Conservation (phyloP, 768 basidiomycete genomes). For the Ramaria sp. region DNA sequence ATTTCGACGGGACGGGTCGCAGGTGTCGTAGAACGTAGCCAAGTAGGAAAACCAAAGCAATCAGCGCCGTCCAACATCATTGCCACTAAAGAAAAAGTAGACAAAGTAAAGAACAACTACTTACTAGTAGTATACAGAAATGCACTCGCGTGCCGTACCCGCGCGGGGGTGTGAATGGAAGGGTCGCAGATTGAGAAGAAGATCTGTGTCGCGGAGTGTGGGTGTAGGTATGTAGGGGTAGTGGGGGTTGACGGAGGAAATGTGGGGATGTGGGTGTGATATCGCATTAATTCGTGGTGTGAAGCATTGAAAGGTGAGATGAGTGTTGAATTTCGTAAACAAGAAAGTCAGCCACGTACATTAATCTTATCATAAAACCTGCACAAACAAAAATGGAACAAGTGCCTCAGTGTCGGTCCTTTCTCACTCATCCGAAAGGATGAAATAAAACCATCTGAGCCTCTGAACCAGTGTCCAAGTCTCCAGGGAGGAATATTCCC, state of each 20-base stretch:
- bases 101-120: background rate
- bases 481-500: background rate
- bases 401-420: too few relatives aligned
- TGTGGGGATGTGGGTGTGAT: background rate
- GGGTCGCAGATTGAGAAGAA: slow-evolving; percentile 37
- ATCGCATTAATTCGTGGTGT: background rate
- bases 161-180: slow-evolving; percentile 41
- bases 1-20: background rate
- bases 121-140: slow-evolving; percentile 24
- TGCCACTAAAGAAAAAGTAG: background rate
- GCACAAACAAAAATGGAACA: too few relatives aligned
- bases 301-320: background rate
- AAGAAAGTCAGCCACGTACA: slow-evolving; percentile 21
- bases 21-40: too few relatives aligned
- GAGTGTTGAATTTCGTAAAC: too few relatives aligned
- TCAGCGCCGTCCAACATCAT: background rate
- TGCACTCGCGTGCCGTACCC: slow-evolving; percentile 25
- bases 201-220: background rate
- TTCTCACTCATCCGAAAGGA: too few relatives aligned
- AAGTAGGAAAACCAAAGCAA: background rate
- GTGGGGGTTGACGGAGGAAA: background rate
- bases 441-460: background rate
- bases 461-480: background rate
- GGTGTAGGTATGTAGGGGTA: background rate
- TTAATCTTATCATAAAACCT: slow-evolving; percentile 48